Conservation (phyloP, 306 rosid genomes). For the Lotus japonicus region DNA sequence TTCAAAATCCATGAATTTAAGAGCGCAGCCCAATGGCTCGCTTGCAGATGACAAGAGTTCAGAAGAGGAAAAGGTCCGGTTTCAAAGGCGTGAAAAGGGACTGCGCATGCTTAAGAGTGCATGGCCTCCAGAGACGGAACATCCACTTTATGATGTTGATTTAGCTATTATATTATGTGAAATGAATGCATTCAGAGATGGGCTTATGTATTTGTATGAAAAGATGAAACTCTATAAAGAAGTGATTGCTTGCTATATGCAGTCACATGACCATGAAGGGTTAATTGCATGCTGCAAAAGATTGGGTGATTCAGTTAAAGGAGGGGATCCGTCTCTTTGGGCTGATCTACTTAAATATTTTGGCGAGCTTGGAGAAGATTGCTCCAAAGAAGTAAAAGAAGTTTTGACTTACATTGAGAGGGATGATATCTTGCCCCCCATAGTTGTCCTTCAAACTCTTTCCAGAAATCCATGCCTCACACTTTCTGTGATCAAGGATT, state of each 20-base stretch:
- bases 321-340: constrained; percentile 95
- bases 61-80: constrained; percentile 33
- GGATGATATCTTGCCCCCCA: constrained; percentile 93
- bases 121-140: constrained; percentile 80
- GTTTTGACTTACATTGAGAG: constrained; percentile 86
- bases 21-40: constrained; percentile 48
- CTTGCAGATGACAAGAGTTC: constrained; percentile 35
- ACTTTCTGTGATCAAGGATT: constrained; percentile 91
- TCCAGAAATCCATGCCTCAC: constrained; percentile 88
- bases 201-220: constrained; percentile 83
- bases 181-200: constrained; percentile 86
- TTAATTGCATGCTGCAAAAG: constrained; percentile 90
- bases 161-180: constrained; percentile 87
- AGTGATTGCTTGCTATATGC: constrained; percentile 97
- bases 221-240: constrained; percentile 95
- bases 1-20: constrained; percentile 22
- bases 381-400: constrained; percentile 96
- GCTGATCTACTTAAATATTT: constrained; percentile 94
- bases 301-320: constrained; percentile 85
- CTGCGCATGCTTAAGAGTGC: constrained; percentile 59
- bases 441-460: constrained; percentile 85
- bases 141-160: constrained; percentile 91
- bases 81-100: constrained; percentile 73
- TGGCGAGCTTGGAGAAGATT: constrained; percentile 99
- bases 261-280: constrained; percentile 87